Evolutionary conservation across 164 flowering plant species (phyloP), one percentile per base, ranked within the genome.

Genomic region (Dillenia turbinata): DNA sequence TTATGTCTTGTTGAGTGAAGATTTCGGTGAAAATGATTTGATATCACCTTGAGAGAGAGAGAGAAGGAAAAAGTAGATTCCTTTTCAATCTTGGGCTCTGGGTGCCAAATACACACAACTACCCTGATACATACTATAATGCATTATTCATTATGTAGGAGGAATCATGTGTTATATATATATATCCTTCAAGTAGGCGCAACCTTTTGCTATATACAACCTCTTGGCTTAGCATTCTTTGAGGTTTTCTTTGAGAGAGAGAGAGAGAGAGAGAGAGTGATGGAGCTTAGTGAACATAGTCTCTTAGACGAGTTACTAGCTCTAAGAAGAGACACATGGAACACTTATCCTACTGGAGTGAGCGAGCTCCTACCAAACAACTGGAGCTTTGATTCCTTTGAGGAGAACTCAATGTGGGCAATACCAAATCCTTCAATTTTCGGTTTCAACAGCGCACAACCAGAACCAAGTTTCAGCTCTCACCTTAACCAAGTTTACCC

Each of bases 231-330:
- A 68, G 13, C 45, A 51, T 48, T 63, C 66, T 59, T 55, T 15
- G 22, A 16, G 22, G 5, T 44, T 64, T 56, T 3, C 1, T 19
- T 47, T 7, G 2, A 22, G 13, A 10, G 16, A 43, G 48, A 40
- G 17, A 52, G 17, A 63, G 59, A n/a, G 59, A 61, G 73, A 54
- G 57, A 58, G 64, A 40, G 63, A 64, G 57, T 59, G 53, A 85
- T 85, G 93, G 93, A 87, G 79, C 64, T 80, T 15, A 62, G 70
- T 60, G 83, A 81, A 8, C 71, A 74, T 56, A 82, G 76, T 52
- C 70, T 83, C 68, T 68, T 84, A 45, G 96, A 86, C 73, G 88
- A 86, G 54, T 61, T 86, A 44, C 62, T 83, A 11, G 73, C 76
- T 55, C 76, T 81, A 62, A 85, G 73, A 69, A 78, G 74, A 66